phyloP scores from a whole-genome alignment of 495 filamentous ascomycete genomes.

The Aspergillus biplanus region DNA sequence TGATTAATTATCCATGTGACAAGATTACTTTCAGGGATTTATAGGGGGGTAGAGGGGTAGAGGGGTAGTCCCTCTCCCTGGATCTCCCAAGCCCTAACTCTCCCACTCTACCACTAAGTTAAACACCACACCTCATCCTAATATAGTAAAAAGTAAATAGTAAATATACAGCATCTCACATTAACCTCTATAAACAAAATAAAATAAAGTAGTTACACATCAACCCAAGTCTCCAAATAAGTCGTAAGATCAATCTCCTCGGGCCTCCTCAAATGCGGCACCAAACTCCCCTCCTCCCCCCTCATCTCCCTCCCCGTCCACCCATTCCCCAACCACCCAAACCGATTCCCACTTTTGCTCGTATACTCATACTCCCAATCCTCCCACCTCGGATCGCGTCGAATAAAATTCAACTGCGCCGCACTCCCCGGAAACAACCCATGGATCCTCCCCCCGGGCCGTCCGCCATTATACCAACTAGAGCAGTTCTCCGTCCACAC shows the following conservation, averaged over 20 bases:
- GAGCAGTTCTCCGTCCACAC: conserved; percentile 66
- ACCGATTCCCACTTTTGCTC: conserved; percentile 53
- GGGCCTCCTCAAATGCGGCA: conserved; percentile 51
- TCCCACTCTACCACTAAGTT: too few relatives aligned
- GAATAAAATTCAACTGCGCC: conserved; percentile 57
- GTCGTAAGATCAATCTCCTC: conserved; percentile 50
- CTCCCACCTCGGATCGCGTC: conserved; percentile 69
- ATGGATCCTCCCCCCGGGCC: conserved; percentile 58
- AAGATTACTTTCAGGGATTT: too few relatives aligned
- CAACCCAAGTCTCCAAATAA: conserved; percentile 58
- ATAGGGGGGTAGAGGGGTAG: too few relatives aligned
- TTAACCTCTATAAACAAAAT: too few relatives aligned
- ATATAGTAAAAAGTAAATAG: too few relatives aligned
- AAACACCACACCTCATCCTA: too few relatives aligned
- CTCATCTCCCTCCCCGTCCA: conserved; percentile 49
- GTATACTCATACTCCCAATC: conserved; percentile 69
- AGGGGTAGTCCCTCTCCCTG: too few relatives aligned
- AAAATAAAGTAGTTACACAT: conserved; percentile 32
- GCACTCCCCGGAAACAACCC: conserved; percentile 71
- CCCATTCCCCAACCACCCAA: conserved; percentile 62
- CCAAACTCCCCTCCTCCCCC: conserved; percentile 42
- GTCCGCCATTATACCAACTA: conserved; percentile 71
- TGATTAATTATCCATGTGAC: too few relatives aligned
- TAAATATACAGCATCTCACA: too few relatives aligned
- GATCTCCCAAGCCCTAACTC: too few relatives aligned